Percentiles rank a stretch among this genome's conserved stretches.
phyloP scores from a whole-genome alignment of 441 rosid genomes.

The Sinapis alba region DNA sequence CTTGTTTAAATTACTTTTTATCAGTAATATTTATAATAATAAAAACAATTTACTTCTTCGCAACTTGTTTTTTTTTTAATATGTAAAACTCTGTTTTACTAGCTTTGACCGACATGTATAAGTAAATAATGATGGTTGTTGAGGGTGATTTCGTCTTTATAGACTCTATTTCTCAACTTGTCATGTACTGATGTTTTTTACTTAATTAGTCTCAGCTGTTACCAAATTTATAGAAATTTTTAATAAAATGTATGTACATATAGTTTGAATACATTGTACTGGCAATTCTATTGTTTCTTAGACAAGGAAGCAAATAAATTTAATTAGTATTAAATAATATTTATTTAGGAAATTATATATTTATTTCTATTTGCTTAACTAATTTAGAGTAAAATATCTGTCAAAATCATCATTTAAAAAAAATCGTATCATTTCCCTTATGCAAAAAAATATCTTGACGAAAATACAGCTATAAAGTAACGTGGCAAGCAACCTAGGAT shows the following conservation, averaged over 20 bases:
- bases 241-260: background rate
- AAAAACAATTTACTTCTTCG: background rate
- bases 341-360: background rate
- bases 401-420: background rate
- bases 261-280: background rate
- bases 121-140: background rate
- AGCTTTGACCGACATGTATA: conserved; percentile 1
- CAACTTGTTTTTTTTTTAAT: background rate
- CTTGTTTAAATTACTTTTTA: conserved; percentile 4
- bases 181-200: background rate
- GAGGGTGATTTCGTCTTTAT: background rate
- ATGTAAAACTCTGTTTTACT: background rate
- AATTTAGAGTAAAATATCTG: conserved; percentile 8
- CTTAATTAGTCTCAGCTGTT: background rate
- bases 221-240: background rate
- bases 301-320: background rate
- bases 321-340: background rate
- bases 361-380: background rate
- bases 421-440: conserved; percentile 16
- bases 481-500: conserved; percentile 82
- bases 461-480: conserved; percentile 51
- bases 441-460: background rate
- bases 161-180: background rate
- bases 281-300: background rate
- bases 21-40: background rate